A percentile compares a stretch with the other conserved stretches of the same genome.
Conservation (phyloP, 768 basidiomycete species). For the Rossbeevera mucosa region DNA sequence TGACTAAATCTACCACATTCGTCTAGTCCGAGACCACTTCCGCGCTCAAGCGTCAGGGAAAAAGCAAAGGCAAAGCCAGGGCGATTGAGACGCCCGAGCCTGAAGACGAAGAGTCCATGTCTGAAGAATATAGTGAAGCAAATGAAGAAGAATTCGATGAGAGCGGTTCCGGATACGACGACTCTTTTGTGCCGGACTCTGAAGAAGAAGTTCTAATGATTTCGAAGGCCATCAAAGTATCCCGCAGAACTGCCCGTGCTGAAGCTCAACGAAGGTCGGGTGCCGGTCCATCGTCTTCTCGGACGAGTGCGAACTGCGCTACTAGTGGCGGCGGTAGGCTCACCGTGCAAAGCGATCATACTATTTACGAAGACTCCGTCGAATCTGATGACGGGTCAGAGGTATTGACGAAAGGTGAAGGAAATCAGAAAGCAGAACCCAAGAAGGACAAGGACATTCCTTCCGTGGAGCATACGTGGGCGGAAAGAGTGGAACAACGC, state of each 20-base stretch:
- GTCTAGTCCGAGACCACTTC: constrained; percentile 8
- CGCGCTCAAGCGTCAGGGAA: constrained; percentile 6
- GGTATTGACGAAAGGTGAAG: constrained; percentile 28
- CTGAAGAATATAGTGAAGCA: constrained; percentile 39
- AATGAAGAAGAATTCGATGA: constrained; percentile 49
- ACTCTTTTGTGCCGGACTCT: constrained; percentile 30
- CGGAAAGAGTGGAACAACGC: constrained; percentile 7
- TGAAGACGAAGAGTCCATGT: constrained; percentile 25
- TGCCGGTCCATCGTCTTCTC: constrained; percentile 32
- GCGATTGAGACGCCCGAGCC: constrained; percentile 24
- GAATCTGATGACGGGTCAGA: constrained; percentile 12
- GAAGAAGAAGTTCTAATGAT: constrained; percentile 43
- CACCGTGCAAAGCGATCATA: constrained; percentile 11
- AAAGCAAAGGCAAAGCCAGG: constrained; percentile 29
- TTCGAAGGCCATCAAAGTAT: constrained; percentile 51
- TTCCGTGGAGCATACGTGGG: constrained; percentile 8
- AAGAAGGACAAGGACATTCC: constrained; percentile 11
- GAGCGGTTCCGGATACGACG: constrained; percentile 56
- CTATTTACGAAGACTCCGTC: neutral
- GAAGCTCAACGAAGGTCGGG: constrained; percentile 28
- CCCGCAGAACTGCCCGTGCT: constrained; percentile 38
- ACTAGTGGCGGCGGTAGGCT: constrained; percentile 26
- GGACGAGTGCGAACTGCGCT: constrained; percentile 41
- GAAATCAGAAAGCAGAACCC: constrained; percentile 27
- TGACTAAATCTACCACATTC: constrained; percentile 14